phyloP scores from a whole-genome alignment of 148 eudicot species.

The Persicaria tinctoria region DNA sequence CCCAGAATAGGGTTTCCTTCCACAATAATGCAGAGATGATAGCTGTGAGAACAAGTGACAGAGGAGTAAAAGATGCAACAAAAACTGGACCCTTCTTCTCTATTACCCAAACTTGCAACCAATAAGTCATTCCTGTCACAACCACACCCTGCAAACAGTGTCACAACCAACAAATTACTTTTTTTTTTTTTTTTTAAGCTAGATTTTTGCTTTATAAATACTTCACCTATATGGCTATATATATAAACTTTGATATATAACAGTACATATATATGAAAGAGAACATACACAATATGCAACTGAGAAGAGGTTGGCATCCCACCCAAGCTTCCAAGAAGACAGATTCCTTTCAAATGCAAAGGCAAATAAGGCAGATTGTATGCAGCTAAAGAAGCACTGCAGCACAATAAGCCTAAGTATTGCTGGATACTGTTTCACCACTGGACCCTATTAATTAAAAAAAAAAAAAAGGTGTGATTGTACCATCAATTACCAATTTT shows the following conservation, averaged over 20 bases:
- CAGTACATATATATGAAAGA: no score
- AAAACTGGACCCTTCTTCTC: slow-evolving; percentile 31
- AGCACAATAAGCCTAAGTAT: slow-evolving; percentile 27
- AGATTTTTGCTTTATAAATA: neutral
- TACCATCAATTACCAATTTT: no score
- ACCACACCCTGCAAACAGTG: slow-evolving; percentile 21
- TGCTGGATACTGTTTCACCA: slow-evolving; percentile 32
- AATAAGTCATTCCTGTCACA: slow-evolving; percentile 25
- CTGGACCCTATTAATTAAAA: slow-evolving; percentile 21
- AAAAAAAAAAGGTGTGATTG: no score
- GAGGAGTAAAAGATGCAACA: slow-evolving; percentile 22
- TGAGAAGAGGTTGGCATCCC: slow-evolving; percentile 35
- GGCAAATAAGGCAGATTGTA: slow-evolving; percentile 23
- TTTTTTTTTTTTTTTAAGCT: no score
- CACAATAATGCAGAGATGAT: slow-evolving; percentile 22
- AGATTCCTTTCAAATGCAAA: slow-evolving; percentile 22
- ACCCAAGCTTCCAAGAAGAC: slow-evolving; percentile 42
- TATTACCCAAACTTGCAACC: slow-evolving; percentile 27
- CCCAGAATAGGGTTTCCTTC: slow-evolving; percentile 26
- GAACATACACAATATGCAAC: slow-evolving; percentile 39
- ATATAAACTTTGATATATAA: neutral
- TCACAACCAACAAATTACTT: neutral
- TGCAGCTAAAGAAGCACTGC: slow-evolving; percentile 36
- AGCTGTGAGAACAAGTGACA: slow-evolving; percentile 22
- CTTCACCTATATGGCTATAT: neutral